A percentile compares a stretch with the other conserved stretches of the same genome.
These are phyloP conservation scores for Jamesozyma hellenica DNA, from an alignment of 805 yeast genomes.

Conservation along the genomic window DNA sequence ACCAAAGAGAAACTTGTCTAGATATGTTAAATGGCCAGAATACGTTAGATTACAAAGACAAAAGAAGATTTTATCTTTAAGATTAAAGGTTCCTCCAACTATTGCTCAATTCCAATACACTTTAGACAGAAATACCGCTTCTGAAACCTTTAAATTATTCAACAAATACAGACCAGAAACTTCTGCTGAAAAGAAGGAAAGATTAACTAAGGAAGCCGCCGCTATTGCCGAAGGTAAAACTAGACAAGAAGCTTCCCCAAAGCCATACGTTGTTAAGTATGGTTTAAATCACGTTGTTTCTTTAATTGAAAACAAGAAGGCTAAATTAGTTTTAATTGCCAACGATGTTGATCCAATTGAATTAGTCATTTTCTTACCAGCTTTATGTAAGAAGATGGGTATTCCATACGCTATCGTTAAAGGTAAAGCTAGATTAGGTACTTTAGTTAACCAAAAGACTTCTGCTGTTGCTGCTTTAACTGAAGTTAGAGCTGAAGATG, in stretches of 20 bases:
- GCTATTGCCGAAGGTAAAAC: constrained; percentile 97
- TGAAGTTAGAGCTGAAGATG: constrained; percentile 90
- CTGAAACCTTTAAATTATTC: constrained; percentile 92
- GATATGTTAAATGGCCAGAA: constrained; percentile 99
- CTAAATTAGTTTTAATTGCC: constrained; percentile 93
- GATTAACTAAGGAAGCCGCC: constrained; percentile 97
- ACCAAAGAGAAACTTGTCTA: constrained; percentile 90
- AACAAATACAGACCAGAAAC: constrained; percentile 99
- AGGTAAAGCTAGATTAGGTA: constrained; percentile 98
- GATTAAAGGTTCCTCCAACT: constrained; percentile 99
- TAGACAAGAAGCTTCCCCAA: constrained; percentile 91
- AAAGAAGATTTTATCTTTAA: constrained; percentile 87
- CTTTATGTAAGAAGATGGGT: constrained; percentile 98
- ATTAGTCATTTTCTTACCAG: constrained; percentile 94
- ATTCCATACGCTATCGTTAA: constrained; percentile 96
- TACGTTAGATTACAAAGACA: constrained; percentile 98
- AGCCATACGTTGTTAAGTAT: constrained; percentile 94
- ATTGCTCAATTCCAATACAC: constrained; percentile 93
- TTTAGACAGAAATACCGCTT: constrained; percentile 97
- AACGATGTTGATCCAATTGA: constrained; percentile 99
- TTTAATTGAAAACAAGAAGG: constrained; percentile 95
- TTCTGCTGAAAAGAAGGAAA: constrained; percentile 94
- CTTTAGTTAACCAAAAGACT: constrained; percentile 95
- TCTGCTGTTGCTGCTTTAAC: constrained; percentile 95
- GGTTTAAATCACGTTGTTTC: constrained; percentile 99